A percentile compares a stretch with the other conserved stretches of the same genome.
Evolutionary conservation across 352 stramenopile genomes (phyloP).

Genomic region (Saprolegnia diclina): DNA sequence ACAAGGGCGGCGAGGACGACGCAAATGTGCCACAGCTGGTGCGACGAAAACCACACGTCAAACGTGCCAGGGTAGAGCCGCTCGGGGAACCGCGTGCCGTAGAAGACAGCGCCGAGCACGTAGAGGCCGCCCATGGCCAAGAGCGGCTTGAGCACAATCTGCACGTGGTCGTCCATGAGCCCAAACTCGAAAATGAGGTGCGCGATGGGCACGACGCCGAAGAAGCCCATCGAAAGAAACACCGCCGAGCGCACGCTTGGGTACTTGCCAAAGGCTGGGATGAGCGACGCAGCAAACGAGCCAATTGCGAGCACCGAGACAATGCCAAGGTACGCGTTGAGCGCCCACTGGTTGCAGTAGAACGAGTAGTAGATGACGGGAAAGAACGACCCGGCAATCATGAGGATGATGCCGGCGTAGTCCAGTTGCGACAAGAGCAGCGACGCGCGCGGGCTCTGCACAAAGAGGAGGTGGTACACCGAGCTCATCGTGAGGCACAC

Average conservation of each 20-base stretch:
- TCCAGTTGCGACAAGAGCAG: constrained; percentile 75
- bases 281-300: constrained; percentile 63
- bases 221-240: constrained; percentile 79
- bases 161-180: constrained; percentile 74
- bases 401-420: constrained; percentile 81
- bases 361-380: constrained; percentile 87
- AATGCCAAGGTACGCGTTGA: constrained; percentile 48
- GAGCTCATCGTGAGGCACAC: constrained; percentile 77
- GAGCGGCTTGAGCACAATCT: constrained; percentile 74
- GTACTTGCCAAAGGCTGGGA: constrained; percentile 67
- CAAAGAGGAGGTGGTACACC: constrained; percentile 81
- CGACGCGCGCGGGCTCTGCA: constrained; percentile 65
- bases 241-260: constrained; percentile 63
- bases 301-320: constrained; percentile 62
- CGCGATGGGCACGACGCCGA: constrained; percentile 65
- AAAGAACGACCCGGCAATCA: constrained; percentile 82
- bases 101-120: constrained; percentile 74
- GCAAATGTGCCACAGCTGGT: constrained; percentile 86
- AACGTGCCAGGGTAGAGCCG: constrained; percentile 79
- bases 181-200: constrained; percentile 74
- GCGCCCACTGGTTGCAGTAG: constrained; percentile 60
- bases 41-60: constrained; percentile 79
- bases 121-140: constrained; percentile 73
- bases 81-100: constrained; percentile 80
- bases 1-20: constrained; percentile 80